phyloP scores from a whole-genome alignment of 1,139 yeast genomes.

The Yamadazyma epiphylla region DNA sequence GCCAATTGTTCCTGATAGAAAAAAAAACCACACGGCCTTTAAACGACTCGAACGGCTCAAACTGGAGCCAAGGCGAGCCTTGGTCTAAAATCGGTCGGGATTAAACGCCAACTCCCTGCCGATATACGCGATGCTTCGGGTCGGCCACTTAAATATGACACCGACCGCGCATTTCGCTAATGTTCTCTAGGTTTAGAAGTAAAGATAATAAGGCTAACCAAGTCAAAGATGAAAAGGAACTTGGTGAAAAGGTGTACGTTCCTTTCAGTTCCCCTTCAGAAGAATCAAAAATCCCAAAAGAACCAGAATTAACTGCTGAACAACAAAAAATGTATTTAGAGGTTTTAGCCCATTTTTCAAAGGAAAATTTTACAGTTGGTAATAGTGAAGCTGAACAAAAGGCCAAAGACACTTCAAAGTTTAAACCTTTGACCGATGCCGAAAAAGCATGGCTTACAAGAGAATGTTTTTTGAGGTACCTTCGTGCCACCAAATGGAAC shows the following conservation, averaged over 20 bases:
- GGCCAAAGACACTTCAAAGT: conserved; percentile 14
- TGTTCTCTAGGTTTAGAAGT: conserved; percentile 17
- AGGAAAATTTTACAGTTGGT: conserved; percentile 37
- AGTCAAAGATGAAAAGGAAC: conserved; percentile 7
- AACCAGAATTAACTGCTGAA: conserved; percentile 43
- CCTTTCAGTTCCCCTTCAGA: conserved; percentile 56
- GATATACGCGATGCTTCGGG: no score
- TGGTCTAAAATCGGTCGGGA: neutral
- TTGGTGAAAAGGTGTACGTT: conserved; percentile 17
- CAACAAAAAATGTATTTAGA: conserved; percentile 55
- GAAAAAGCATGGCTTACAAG: conserved; percentile 47
- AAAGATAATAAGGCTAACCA: conserved; percentile 10
- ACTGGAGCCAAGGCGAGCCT: neutral
- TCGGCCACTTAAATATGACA: no score
- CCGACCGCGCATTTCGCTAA: conserved; percentile 2
- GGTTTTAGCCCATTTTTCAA: conserved; percentile 58
- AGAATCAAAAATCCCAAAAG: conserved; percentile 49
- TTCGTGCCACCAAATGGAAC: conserved; percentile 47
- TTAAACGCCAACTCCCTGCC: no score
- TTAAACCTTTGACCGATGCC: conserved; percentile 18
- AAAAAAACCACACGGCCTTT: no score
- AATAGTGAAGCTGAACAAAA: conserved; percentile 36
- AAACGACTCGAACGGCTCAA: conserved; percentile 1
- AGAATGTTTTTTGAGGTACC: conserved; percentile 45
- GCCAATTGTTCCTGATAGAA: no score